Evolutionary conservation across 176 grass and related monocot genomes (phyloP).

Genomic region (Oropetium thomaeum): DNA sequence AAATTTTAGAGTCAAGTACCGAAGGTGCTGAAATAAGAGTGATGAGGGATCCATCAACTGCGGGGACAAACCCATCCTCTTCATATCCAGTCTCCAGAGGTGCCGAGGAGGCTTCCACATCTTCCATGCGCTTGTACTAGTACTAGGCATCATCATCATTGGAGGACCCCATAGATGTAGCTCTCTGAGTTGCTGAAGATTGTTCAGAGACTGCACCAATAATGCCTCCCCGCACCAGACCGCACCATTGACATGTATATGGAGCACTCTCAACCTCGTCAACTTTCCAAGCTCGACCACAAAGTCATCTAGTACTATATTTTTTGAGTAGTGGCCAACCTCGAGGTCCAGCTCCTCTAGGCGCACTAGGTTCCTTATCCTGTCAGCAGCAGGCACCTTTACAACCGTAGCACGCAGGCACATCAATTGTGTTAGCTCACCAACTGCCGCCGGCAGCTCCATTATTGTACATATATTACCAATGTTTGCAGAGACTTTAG

Average conservation of each 20-base stretch:
- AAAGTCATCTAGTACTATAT: too few relatives aligned
- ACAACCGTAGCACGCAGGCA: neutral
- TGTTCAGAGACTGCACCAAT: neutral
- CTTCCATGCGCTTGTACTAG: neutral
- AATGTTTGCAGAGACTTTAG: neutral
- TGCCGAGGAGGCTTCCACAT: neutral
- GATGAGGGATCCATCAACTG: neutral
- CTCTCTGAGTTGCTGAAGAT: neutral
- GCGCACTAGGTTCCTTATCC: neutral
- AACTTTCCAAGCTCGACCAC: neutral
- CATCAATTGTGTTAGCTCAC: neutral
- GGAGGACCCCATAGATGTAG: too few relatives aligned
- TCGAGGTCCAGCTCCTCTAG: neutral
- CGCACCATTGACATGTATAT: fast-evolving
- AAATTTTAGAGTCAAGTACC: fast-evolving
- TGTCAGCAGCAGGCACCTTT: neutral
- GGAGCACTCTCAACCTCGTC: neutral
- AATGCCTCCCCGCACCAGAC: too few relatives aligned
- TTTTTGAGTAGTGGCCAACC: too few relatives aligned
- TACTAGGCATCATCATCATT: too few relatives aligned
- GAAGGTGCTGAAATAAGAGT: neutral
- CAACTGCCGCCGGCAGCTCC: neutral
- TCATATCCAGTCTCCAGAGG: too few relatives aligned
- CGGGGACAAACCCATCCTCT: neutral
- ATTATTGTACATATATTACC: neutral